These are phyloP conservation scores for Bigelowiella natans DNA, from an alignment of 78 protist genomes.

Conservation along the genomic window DNA sequence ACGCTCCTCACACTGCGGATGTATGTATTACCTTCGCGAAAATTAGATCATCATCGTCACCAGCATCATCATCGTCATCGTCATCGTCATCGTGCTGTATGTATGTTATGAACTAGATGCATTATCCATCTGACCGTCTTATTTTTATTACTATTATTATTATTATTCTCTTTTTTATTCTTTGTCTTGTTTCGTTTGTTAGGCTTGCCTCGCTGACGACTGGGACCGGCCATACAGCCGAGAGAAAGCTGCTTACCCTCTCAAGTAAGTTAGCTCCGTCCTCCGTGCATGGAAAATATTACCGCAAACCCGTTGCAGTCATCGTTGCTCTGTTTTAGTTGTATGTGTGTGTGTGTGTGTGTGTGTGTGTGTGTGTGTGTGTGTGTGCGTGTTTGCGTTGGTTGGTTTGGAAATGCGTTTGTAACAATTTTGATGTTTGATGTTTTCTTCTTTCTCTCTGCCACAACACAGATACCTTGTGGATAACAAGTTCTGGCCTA, in stretches of 20 bases:
- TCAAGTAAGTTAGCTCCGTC: too few species aligned
- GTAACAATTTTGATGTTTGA: too few species aligned
- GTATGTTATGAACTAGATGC: too few species aligned
- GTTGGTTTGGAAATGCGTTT: too few species aligned
- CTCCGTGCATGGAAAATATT: too few species aligned
- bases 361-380: neutral
- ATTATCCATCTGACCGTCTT: neutral
- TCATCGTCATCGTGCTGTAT: too few species aligned
- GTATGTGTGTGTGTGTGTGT: neutral
- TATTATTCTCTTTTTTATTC: neutral
- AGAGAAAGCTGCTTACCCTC: slow-evolving; percentile 64
- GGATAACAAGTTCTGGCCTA: slow-evolving; percentile 61
- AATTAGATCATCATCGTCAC: too few species aligned
- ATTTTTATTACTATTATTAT: slow-evolving; percentile 15
- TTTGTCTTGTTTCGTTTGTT: neutral
- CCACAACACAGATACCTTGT: too few species aligned
- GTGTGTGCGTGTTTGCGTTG: too few species aligned
- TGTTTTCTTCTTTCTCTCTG: too few species aligned
- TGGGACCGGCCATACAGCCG: slow-evolving; percentile 61
- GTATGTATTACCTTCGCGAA: too few species aligned
- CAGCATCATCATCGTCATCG: too few species aligned
- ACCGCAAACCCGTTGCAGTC: neutral
- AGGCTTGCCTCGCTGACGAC: neutral
- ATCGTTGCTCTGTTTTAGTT: neutral
- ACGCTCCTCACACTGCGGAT: slow-evolving; percentile 77